Conservation (phyloP, 2,329 filamentous ascomycete genomes). For the Ophiostoma sp. region DNA sequence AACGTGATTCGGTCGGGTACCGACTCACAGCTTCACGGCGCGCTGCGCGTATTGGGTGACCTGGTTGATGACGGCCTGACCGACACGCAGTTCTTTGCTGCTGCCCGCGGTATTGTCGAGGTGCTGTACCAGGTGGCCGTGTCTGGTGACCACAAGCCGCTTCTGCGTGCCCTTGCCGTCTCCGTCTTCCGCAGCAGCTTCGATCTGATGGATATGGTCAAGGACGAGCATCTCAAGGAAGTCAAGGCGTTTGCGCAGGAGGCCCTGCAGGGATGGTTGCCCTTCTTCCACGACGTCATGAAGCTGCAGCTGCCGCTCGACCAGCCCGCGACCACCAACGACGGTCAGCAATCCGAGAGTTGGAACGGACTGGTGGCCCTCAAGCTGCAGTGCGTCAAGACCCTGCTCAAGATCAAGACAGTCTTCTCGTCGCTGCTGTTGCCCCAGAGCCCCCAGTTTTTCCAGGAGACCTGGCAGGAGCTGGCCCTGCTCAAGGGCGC, state of each 20-base stretch:
- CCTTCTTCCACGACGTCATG: conserved; percentile 80
- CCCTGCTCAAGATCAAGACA: conserved; percentile 81
- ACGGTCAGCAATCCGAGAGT: conserved; percentile 57
- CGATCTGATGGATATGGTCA: conserved; percentile 93
- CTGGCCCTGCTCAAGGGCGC: conserved; percentile 69
- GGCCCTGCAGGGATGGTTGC: conserved; percentile 78
- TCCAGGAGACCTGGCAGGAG: conserved; percentile 87
- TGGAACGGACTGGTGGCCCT: conserved; percentile 84
- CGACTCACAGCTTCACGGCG: conserved; percentile 82
- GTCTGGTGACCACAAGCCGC: conserved; percentile 70
- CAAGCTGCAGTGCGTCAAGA: conserved; percentile 93
- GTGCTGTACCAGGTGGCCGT: conserved; percentile 80
- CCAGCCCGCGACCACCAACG: conserved; percentile 46
- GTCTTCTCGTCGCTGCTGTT: conserved; percentile 82
- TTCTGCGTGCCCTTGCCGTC: conserved; percentile 79
- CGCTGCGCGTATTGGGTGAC: conserved; percentile 82
- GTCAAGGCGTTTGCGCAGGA: conserved; percentile 90
- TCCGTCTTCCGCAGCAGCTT: conserved; percentile 90
- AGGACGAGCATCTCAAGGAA: conserved; percentile 84
- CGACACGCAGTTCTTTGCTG: conserved; percentile 91
- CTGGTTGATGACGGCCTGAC: conserved; percentile 91
- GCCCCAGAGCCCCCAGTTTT: conserved; percentile 78
- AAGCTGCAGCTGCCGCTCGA: conserved; percentile 73
- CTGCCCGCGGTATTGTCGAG: conserved; percentile 81
- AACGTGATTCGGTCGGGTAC: conserved; percentile 72